Evolutionary conservation across 1,284 basidiomycete genomes (phyloP).

Genomic region (Rhodotorula sp.): DNA sequence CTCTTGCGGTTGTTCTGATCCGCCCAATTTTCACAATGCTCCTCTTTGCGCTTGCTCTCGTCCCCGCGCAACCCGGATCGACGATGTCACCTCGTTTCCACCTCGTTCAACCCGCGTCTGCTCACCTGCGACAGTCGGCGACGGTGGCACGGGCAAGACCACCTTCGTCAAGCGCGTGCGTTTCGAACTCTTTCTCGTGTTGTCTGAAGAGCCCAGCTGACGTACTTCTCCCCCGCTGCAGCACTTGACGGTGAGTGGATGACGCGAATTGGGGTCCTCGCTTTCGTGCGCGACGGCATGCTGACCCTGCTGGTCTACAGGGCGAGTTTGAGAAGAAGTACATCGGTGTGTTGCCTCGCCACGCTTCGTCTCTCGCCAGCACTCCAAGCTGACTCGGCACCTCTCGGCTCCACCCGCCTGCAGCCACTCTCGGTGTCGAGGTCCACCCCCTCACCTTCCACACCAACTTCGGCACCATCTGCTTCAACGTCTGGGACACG

Average conservation of each 20-base stretch:
- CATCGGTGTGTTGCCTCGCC: constrained; percentile 67
- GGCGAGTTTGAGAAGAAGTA: constrained; percentile 99
- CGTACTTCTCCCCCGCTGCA: constrained; percentile 50
- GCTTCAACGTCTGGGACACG: constrained; percentile 99
- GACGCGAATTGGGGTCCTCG: neutral
- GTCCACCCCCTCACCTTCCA: constrained; percentile 94
- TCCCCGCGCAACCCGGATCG: neutral
- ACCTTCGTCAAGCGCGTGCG: constrained; percentile 87
- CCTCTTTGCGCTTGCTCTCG: neutral
- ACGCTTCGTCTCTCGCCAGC: neutral
- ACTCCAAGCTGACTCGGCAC: neutral
- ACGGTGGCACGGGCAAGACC: constrained; percentile 60
- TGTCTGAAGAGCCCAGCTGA: constrained; percentile 21
- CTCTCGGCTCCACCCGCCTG: neutral
- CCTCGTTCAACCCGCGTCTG: constrained; percentile 9
- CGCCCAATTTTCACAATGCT: too few species aligned
- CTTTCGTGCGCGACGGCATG: neutral
- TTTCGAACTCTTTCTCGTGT: neutral
- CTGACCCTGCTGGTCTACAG: constrained; percentile 9
- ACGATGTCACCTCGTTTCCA: neutral
- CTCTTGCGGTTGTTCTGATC: neutral
- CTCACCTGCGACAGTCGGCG: constrained; percentile 32
- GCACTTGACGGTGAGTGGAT: constrained; percentile 77
- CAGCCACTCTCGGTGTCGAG: constrained; percentile 98
- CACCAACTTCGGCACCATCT: constrained; percentile 98